A percentile compares a stretch with the other conserved stretches of the same genome.
Conservation (phyloP, 139 green algal species). For the Chlamydomonas sp. region DNA sequence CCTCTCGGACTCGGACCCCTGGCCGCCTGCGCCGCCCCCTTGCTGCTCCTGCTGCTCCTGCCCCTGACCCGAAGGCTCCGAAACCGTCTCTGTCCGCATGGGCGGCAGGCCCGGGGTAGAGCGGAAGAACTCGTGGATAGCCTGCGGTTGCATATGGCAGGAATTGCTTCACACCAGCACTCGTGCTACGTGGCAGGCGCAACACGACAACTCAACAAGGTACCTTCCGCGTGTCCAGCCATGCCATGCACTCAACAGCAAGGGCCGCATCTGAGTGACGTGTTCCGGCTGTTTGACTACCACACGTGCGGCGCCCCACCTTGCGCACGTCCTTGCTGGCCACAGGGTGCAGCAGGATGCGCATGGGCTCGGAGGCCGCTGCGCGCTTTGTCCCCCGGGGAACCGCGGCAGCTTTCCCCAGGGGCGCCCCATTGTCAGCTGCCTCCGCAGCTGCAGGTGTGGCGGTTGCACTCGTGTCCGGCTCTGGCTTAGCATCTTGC, state of each 20-base stretch:
- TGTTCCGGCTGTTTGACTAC: neutral
- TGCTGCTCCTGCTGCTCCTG: neutral
- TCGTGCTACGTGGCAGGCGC: neutral
- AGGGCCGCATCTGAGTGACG: neutral
- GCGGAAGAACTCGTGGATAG: conserved; percentile 58
- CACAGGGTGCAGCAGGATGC: conserved; percentile 49
- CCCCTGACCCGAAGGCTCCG: neutral
- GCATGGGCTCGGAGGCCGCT: neutral
- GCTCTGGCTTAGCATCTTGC: too few species aligned
- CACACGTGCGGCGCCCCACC: conserved; percentile 14
- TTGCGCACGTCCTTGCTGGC: conserved; percentile 52
- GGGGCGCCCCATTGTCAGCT: too few species aligned
- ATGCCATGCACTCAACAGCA: neutral
- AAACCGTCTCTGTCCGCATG: conserved; percentile 32
- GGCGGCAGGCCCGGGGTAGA: conserved; percentile 37
- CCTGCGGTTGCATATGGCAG: neutral
- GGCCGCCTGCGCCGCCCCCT: neutral
- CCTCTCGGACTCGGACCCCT: neutral
- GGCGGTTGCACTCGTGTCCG: too few species aligned
- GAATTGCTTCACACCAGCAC: neutral
- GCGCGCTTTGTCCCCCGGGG: neutral
- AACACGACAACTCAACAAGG: neutral
- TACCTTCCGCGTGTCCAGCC: neutral
- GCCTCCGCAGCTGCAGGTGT: too few species aligned
- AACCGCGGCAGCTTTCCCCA: too few species aligned